Conservation (phyloP, 371 early-diverging fungal genomes). For the Encephalitozoon hellem region DNA sequence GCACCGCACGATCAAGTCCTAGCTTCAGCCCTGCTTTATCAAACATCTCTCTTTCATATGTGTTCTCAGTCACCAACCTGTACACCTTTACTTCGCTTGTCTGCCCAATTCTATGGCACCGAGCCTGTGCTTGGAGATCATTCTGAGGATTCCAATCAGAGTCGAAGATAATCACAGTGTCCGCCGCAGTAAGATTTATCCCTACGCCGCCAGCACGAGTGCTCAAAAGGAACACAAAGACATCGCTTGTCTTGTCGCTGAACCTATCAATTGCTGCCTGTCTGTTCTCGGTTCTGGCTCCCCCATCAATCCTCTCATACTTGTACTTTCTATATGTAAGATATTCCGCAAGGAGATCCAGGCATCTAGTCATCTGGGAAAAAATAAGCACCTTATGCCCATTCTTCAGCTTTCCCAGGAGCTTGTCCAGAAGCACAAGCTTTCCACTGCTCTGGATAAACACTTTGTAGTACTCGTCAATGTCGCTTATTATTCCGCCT, state of each 20-base stretch:
- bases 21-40: constrained; percentile 81
- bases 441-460: constrained; percentile 91
- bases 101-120: constrained; percentile 88
- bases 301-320: constrained; percentile 80
- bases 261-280: constrained; percentile 89
- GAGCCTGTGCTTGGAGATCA: constrained; percentile 82
- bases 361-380: constrained; percentile 91
- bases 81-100: constrained; percentile 75
- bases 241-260: constrained; percentile 68
- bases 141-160: constrained; percentile 92
- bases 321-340: constrained; percentile 70
- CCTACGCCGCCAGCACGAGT: constrained; percentile 86
- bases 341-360: constrained; percentile 95
- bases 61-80: constrained; percentile 75
- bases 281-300: constrained; percentile 69
- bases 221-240: constrained; percentile 74
- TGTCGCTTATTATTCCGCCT: constrained; percentile 4
- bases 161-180: constrained; percentile 84
- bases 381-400: constrained; percentile 91
- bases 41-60: constrained; percentile 87
- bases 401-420: constrained; percentile 71
- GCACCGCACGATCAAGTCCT: constrained; percentile 75
- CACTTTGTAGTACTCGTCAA: constrained; percentile 49
- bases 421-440: constrained; percentile 85
- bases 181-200: constrained; percentile 86